phyloP scores from a whole-genome alignment of 139 green algal genomes.

The Ulvella scutata region DNA sequence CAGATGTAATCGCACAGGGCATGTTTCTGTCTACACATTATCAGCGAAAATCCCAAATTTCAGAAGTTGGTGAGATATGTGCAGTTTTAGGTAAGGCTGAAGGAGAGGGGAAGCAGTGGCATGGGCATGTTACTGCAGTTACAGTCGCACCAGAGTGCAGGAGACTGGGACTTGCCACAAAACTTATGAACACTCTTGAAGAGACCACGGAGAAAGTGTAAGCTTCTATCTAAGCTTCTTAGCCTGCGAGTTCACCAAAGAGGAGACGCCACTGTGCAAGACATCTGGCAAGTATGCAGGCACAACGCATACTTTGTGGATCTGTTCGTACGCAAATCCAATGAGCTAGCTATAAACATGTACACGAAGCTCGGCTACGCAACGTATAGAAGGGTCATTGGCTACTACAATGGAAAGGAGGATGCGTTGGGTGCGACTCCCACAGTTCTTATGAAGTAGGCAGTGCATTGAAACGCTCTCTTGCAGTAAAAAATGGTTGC shows the following conservation, averaged over 20 bases:
- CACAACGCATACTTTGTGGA: slow-evolving; percentile 94
- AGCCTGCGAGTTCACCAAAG: too few relatives aligned
- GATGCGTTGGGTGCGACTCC: slow-evolving; percentile 56
- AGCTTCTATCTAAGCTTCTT: too few relatives aligned
- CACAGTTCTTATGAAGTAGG: not conserved
- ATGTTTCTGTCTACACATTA: too few relatives aligned
- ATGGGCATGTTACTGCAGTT: slow-evolving; percentile 96
- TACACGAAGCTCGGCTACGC: slow-evolving; percentile 91
- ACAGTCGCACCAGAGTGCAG: slow-evolving; percentile 80
- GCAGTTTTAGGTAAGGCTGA: slow-evolving; percentile 87
- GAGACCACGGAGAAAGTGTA: slow-evolving; percentile 50
- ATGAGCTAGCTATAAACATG: slow-evolving; percentile 82
- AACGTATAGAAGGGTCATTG: slow-evolving; percentile 72
- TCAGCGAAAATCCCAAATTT: too few relatives aligned
- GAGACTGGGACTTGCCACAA: slow-evolving; percentile 61
- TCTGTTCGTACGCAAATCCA: slow-evolving; percentile 91
- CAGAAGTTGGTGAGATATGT: not conserved
- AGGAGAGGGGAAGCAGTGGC: slow-evolving; percentile 69
- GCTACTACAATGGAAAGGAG: slow-evolving; percentile 83
- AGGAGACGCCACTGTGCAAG: too few relatives aligned
- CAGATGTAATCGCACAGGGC: too few relatives aligned
- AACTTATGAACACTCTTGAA: slow-evolving; percentile 86
- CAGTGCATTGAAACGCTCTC: not conserved
- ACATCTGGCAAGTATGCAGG: not conserved
- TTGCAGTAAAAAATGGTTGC: not conserved